Evolutionary conservation across 2,329 filamentous ascomycete genomes (phyloP), one percentile per base, ranked within the genome.

Genomic region (Colletotrichum abscissum): DNA sequence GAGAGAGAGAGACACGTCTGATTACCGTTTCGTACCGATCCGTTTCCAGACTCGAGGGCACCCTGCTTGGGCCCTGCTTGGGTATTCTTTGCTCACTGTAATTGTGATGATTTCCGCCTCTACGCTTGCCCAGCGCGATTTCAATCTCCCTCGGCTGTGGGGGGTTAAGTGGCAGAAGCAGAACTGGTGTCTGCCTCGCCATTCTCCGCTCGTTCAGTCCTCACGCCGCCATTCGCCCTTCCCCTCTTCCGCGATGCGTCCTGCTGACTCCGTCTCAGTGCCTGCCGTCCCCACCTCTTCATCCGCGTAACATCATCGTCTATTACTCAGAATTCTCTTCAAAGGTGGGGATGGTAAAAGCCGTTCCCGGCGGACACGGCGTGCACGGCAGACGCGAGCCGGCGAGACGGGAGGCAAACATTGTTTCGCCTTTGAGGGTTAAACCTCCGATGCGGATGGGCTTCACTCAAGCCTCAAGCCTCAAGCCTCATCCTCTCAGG

Each of bases 401-500:
- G 58, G 46, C 35, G 28, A 56, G 63, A 60, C 58, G 57, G 65
- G 57, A 73, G 59, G 49, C 56, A 69, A 74, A 73, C 60, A 72
- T 65, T 69, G 60, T 70, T 73, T 72, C 38, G 64, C 64, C 54
- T 62, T 67, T 56, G 35, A 35, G 26, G 63, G 33, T 62, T 63
- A 63, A 63, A 30, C 63, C 57, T 72, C 69, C 52, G 69, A 69
- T 64, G 22, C 26, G 54, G 54, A 56, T 63, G 58, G 49, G 58
- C 66, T 62, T 56, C 55, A 42, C 33, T 68, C 33, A 62, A 42
- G 38, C 7, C 19, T 49, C 42, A 56, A 42, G 38, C 55, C 33
- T 69, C 49, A 63, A 49, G 42, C 42, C 42, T 49, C 42, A 56
- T 52, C 49, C 55, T 46, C 55, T 58, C 54, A 26, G 54, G 57